phyloP scores from a whole-genome alignment of 352 stramenopile species.

The Phytophthora pluvialis region DNA sequence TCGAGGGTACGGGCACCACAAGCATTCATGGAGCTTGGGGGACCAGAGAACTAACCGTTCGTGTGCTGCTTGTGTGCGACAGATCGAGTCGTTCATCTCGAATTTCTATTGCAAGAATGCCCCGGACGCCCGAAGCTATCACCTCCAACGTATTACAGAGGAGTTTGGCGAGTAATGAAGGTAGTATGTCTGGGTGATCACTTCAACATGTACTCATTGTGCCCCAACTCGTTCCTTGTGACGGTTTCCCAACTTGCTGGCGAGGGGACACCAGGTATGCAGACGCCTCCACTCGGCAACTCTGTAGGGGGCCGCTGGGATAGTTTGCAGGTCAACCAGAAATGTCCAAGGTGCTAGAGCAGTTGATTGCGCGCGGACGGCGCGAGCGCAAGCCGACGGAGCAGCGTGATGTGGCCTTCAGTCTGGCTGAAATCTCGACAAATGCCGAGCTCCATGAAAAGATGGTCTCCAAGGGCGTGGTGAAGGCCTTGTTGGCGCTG shows the following conservation, averaged over 20 bases:
- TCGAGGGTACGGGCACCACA: constrained; percentile 47
- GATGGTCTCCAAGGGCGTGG: constrained; percentile 95
- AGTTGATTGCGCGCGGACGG: constrained; percentile 95
- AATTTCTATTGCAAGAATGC: constrained; percentile 73
- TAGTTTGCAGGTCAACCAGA: not conserved
- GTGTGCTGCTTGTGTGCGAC: not conserved
- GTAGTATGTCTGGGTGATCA: constrained; percentile 10
- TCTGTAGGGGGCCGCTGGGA: constrained; percentile 6
- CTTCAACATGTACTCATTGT: constrained; percentile 21
- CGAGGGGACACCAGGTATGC: constrained; percentile 25
- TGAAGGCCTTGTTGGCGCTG: constrained; percentile 92
- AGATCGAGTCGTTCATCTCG: constrained; percentile 81
- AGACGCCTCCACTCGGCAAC: not conserved
- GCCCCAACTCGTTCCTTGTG: constrained; percentile 17
- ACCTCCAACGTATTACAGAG: constrained; percentile 62
- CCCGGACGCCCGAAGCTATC: constrained; percentile 62
- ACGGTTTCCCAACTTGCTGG: constrained; percentile 30
- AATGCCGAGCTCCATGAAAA: constrained; percentile 93
- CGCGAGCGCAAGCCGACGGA: constrained; percentile 94
- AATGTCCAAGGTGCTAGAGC: constrained; percentile 95
- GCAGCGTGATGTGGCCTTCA: constrained; percentile 96
- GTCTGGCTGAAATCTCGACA: constrained; percentile 95
- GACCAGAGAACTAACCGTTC: not conserved
- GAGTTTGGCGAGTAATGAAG: constrained; percentile 50
- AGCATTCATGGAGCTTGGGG: not conserved